phyloP scores from a whole-genome alignment of 73 alveolate species.

The Halteria grandinella region DNA sequence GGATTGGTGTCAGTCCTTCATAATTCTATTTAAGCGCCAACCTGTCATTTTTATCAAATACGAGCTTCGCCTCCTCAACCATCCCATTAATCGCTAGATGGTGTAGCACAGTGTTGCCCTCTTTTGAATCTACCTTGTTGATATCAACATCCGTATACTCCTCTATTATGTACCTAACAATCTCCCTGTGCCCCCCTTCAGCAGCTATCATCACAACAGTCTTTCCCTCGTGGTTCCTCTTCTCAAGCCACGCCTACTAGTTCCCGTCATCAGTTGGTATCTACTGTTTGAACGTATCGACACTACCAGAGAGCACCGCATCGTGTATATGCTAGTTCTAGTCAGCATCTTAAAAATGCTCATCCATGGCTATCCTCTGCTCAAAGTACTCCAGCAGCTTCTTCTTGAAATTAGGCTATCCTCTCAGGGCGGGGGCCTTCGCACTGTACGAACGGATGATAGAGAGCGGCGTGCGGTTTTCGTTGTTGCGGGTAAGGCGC shows the following conservation, averaged over 20 bases:
- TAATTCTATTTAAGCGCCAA: conserved; percentile 49
- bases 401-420: conserved; percentile 51
- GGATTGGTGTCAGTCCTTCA: conserved; percentile 61
- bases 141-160: conserved; percentile 53
- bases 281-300: conserved; percentile 7
- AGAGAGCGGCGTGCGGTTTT: conserved; percentile 61
- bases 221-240: conserved; percentile 62
- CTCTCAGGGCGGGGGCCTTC: conserved; percentile 48
- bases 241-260: neutral
- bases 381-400: conserved; percentile 67
- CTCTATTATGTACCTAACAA: conserved; percentile 39
- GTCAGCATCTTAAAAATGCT: conserved; percentile 54
- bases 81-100: too few species aligned
- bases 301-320: conserved; percentile 44
- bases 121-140: conserved; percentile 43
- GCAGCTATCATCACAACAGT: conserved; percentile 60
- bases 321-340: conserved; percentile 53
- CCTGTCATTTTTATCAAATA: too few species aligned
- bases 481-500: conserved; percentile 61
- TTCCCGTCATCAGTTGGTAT: neutral
- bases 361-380: conserved; percentile 30
- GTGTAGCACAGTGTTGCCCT: conserved; percentile 65
- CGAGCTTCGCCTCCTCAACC: too few species aligned
- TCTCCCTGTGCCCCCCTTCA: conserved; percentile 58
- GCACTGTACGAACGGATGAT: conserved; percentile 50